phyloP scores from a whole-genome alignment of 2,329 filamentous ascomycete genomes.

The Dothideomycetes sp. region DNA sequence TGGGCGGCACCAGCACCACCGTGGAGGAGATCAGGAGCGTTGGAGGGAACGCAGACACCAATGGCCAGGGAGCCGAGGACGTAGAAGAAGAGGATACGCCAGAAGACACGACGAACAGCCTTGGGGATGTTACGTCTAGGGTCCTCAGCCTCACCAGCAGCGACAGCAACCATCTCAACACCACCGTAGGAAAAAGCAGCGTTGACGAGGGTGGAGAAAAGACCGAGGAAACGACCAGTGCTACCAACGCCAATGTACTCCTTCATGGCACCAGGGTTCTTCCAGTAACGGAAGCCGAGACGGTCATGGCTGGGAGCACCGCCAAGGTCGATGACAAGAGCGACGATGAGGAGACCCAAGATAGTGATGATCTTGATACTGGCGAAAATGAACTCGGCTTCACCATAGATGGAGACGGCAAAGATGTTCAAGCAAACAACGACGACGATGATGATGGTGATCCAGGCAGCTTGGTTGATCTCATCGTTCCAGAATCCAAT shows the following conservation, averaged over 20 bases:
- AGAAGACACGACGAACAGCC: conserved; percentile 44
- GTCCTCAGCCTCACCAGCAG: conserved; percentile 44
- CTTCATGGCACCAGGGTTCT: conserved; percentile 42
- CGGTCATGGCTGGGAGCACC: conserved; percentile 47
- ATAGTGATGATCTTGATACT: conserved; percentile 40
- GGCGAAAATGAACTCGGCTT: conserved; percentile 42
- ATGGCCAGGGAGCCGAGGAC: conserved; percentile 45
- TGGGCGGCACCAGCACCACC: conserved; percentile 25
- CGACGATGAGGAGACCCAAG: conserved; percentile 26
- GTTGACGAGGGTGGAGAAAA: conserved; percentile 41
- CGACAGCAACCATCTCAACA: conserved; percentile 43
- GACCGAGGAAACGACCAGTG: conserved; percentile 53
- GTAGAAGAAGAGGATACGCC: conserved; percentile 47
- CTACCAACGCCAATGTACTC: conserved; percentile 48
- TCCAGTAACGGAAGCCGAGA: conserved; percentile 61
- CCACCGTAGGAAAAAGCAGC: conserved; percentile 41
- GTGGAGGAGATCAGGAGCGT: conserved; percentile 39
- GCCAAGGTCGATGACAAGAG: conserved; percentile 50
- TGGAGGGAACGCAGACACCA: conserved; percentile 48
- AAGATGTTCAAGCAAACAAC: conserved; percentile 53
- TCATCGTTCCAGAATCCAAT: conserved; percentile 46
- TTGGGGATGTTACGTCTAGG: conserved; percentile 43
- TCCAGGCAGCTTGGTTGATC: conserved; percentile 29
- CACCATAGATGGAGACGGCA: conserved; percentile 37
- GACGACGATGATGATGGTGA: conserved; percentile 48